Base-by-base conservation (phyloP, 495 filamentous ascomycete species). In the Bathelium albidoporum region DNA sequence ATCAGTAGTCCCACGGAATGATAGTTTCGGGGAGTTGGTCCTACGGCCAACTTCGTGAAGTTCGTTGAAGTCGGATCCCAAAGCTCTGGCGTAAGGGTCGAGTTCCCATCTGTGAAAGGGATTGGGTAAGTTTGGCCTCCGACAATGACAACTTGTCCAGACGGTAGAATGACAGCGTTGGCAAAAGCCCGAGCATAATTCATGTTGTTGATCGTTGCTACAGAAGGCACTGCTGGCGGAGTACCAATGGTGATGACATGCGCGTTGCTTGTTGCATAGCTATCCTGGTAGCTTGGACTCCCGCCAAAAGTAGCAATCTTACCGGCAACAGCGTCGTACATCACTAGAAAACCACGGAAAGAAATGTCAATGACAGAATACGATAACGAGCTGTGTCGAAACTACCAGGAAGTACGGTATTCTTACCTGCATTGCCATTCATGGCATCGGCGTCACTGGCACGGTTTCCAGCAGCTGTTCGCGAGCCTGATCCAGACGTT, bases 291-390 rank as follows among this genome's bases (percentile, higher is more conserved):
- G 58, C 73, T 70, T 2, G 72, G 70, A 5, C 75, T 69, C 2
- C 83, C 83, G 32, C 83, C 83, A 16, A 77, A 65, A 3, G 78
- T 78, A 1, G 85, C 73, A 16, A 86, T 85, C 65, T 81, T 80
- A 32, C 83, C 83, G 1, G 65, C 70, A 0, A 74, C 68, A 67
- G 82, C 82, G 61, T 86, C 83, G 63, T 78, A 84, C 81, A 84
- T 83, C 61, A 83, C n/a, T n/a, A n/a, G n/a, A n/a, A n/a, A n/a
- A n/a, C n/a, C n/a, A n/a, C n/a, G n/a, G n/a, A n/a, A n/a, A n/a
- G n/a, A n/a, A n/a, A n/a, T n/a, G n/a, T n/a, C n/a, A n/a, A n/a
- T n/a, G n/a, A n/a, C n/a, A n/a, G n/a, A n/a, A n/a, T n/a, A n/a
- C n/a, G n/a, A n/a, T n/a, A n/a, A n/a, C n/a, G n/a, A n/a, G n/a